Evolutionary conservation across 306 rosid genomes (phyloP), one percentile per base, ranked within the genome.

Genomic region (Ziziphus jujuba): DNA sequence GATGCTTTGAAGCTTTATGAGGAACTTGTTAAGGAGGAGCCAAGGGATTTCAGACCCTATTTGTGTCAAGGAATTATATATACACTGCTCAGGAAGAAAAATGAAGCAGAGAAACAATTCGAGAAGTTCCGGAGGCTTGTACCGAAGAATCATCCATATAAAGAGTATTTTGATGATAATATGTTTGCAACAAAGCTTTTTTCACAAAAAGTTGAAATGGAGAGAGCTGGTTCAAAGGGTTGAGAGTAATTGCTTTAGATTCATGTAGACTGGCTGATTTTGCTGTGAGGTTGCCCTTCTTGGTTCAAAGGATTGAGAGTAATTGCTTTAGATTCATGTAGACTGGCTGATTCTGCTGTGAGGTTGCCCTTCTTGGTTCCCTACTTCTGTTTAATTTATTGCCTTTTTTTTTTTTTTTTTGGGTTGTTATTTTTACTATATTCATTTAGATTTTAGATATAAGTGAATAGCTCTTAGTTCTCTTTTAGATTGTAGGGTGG

Each of bases 31-130:
- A 87, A 63, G 79, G 90, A 88, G 24, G 95, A 93, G 63, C 98
- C 98, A 0, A 79, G 80, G 63, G 98, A 93, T 81, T 93, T 88
- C 78, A 84, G 97, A 79, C 97, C 97, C 20, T 85, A 88, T 67
- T 57, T 93, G 63, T 86, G 99, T 85, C 96, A 82, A 72, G 96
- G 97, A 12, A 83, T 93, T n/a, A 85, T 93, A 10, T 90, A 88
- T 70, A 75, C 91, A 44, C 38, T 93, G 81, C 79, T 90, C 61
- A 84, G 69, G 64, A 90, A 80, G 80, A 79, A 79, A 17, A 89
- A 83, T 62, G 97, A 93, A 66, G 99, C 99, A 0, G 86, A 85
- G 69, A 85, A 88, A 60, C 91, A 88, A 17, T 93, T 93, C 64
- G 87, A 85, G 10, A 89, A 76, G 73, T 93, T 84, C 49, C 65